Conservation (phyloP, 1,284 basidiomycete genomes). For the Cryptococcus wingfieldii region DNA sequence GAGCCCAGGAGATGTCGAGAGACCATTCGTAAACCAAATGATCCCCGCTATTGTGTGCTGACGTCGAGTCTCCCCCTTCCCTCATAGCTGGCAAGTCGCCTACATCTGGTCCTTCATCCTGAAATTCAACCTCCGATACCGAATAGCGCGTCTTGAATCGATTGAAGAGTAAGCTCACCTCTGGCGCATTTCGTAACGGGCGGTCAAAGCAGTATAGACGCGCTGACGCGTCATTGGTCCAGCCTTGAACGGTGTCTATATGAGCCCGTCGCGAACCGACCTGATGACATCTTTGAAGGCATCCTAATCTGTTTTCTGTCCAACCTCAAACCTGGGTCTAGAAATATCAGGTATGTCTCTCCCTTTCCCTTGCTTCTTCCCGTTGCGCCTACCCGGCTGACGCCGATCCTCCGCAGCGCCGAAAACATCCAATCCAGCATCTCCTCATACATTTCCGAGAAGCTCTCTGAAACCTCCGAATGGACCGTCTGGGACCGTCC, state of each 20-base stretch:
- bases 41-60: not conserved
- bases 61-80: not conserved
- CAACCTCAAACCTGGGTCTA: slow-evolving; percentile 35
- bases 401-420: slow-evolving; percentile 20
- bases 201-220: slow-evolving; percentile 11
- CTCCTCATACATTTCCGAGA: slow-evolving; percentile 37
- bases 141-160: slow-evolving; percentile 32
- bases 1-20: too few relatives aligned
- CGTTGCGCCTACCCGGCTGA: not conserved
- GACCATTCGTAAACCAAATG: not conserved
- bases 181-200: not conserved
- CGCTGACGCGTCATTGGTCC: not conserved
- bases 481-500: slow-evolving; percentile 46
- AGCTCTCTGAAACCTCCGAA: slow-evolving; percentile 30
- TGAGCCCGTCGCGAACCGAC: slow-evolving; percentile 39
- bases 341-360: slow-evolving; percentile 31
- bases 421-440: slow-evolving; percentile 39
- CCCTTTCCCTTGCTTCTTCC: not conserved
- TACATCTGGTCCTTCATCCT: slow-evolving; percentile 45
- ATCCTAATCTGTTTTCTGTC: slow-evolving; percentile 37
- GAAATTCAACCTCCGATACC: slow-evolving; percentile 35
- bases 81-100: slow-evolving; percentile 43
- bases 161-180: slow-evolving; percentile 37
- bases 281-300: slow-evolving; percentile 45
- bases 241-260: slow-evolving; percentile 39